These are phyloP conservation scores for Zizania palustris DNA, from an alignment of 202 grass and related monocot species.

Conservation along the genomic window DNA sequence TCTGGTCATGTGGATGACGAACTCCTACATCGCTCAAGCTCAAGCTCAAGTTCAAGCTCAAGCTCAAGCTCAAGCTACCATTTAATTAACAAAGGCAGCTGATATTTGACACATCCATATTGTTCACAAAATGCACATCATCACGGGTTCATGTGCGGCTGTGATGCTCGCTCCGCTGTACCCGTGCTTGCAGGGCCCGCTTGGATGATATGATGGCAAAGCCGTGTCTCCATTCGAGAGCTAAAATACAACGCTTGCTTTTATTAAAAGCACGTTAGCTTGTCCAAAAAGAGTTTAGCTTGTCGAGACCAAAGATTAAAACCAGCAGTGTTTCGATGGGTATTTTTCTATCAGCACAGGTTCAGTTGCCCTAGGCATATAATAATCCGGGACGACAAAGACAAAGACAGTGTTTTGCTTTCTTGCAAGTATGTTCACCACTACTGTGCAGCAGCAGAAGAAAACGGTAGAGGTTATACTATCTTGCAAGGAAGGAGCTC, in stretches of 20 bases:
- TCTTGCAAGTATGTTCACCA: no score
- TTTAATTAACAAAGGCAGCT: background rate
- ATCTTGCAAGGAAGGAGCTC: no score
- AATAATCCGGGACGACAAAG: no score
- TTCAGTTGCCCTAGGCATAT: no score
- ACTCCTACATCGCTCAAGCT: background rate
- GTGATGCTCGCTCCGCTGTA: background rate
- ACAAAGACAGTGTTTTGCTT: no score
- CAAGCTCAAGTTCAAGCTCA: background rate
- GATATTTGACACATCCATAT: background rate
- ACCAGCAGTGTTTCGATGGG: no score
- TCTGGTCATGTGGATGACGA: background rate
- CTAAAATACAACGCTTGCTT: constrained; percentile 13
- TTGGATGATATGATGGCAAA: background rate
- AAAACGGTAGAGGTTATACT: no score
- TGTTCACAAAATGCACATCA: background rate
- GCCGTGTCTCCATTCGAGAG: background rate
- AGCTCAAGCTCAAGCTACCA: background rate
- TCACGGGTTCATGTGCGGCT: background rate
- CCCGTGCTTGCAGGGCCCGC: background rate
- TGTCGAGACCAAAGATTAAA: no score
- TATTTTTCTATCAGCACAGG: no score
- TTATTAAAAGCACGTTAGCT: constrained; percentile 15
- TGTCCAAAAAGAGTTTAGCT: background rate
- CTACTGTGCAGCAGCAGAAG: no score